phyloP scores from a whole-genome alignment of 169 alveolate genomes.

The Cyclospora cayetanensis region DNA sequence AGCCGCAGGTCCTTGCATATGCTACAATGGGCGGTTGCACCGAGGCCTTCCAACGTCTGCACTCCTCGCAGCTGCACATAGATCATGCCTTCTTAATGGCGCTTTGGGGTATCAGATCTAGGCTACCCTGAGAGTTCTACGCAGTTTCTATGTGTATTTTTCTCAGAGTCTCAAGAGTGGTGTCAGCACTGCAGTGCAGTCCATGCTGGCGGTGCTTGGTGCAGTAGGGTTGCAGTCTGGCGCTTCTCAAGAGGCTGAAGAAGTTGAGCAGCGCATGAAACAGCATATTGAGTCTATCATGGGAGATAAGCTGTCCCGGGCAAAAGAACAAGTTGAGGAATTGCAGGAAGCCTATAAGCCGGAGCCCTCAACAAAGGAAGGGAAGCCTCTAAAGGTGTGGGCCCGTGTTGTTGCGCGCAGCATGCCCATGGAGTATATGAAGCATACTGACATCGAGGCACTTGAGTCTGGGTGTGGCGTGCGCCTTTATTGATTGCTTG shows the following conservation, averaged over 20 bases:
- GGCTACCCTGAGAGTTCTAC: too few relatives aligned
- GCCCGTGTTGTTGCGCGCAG: neutral
- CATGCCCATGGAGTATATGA: neutral
- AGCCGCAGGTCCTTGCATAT: too few relatives aligned
- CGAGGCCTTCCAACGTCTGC: too few relatives aligned
- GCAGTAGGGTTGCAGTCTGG: conserved; percentile 81
- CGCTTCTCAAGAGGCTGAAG: conserved; percentile 76
- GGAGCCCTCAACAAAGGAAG: conserved; percentile 64
- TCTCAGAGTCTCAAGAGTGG: conserved; percentile 77
- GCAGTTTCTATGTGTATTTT: neutral
- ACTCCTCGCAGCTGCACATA: too few relatives aligned
- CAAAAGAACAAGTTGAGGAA: conserved; percentile 73
- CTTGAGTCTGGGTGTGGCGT: too few relatives aligned
- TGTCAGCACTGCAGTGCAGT: conserved; percentile 79
- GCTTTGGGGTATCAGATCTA: too few relatives aligned
- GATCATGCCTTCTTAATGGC: too few relatives aligned
- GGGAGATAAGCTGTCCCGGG: conserved; percentile 76
- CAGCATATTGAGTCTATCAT: conserved; percentile 75
- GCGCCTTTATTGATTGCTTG: too few relatives aligned
- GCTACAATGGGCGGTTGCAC: too few relatives aligned
- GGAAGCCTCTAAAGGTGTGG: conserved; percentile 45
- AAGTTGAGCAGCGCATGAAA: conserved; percentile 75
- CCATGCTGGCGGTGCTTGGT: conserved; percentile 79
- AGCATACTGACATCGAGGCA: neutral
- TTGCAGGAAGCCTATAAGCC: conserved; percentile 61